Evolutionary conservation across 2,329 filamentous ascomycete genomes (phyloP).

Genomic region (Escovopsis sp.): DNA sequence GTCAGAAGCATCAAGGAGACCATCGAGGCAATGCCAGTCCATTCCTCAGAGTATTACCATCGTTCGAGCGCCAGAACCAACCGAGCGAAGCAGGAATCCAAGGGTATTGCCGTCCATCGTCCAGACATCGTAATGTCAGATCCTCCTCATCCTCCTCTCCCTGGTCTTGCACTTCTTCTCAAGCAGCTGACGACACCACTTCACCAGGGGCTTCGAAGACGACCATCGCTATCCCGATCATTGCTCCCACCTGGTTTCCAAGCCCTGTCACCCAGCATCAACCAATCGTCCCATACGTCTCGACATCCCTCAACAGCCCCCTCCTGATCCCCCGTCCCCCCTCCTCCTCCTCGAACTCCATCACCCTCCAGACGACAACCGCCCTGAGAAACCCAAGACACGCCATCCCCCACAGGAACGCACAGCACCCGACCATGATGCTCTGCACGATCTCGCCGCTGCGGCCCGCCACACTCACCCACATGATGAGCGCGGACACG

Average conservation of each 20-base stretch:
- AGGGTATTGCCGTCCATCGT: neutral
- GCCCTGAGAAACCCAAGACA: conserved; percentile 15
- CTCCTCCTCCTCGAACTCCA: conserved; percentile 1
- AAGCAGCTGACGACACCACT: no score
- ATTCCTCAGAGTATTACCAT: no score
- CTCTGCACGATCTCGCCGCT: conserved; percentile 10
- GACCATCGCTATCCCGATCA: no score
- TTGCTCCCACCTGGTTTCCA: no score
- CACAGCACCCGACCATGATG: conserved; percentile 13
- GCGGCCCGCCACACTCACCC: conserved; percentile 11
- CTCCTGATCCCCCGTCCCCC: neutral
- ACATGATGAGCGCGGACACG: conserved; percentile 8
- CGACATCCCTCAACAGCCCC: neutral
- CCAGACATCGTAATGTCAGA: neutral
- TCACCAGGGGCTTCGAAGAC: no score
- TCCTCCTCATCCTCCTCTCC: neutral
- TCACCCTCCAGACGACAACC: conserved; percentile 13
- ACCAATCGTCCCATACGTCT: neutral
- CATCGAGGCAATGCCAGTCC: no score
- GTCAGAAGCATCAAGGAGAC: no score
- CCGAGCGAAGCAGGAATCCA: no score
- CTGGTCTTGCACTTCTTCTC: no score
- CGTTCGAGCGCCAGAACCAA: no score
- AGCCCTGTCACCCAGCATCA: no score
- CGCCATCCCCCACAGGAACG: conserved; percentile 13